A percentile compares a stretch with the other conserved stretches of the same genome.
These are phyloP conservation scores for Oryza australiensis DNA, from an alignment of 176 grass and related monocot genomes.

Conservation along the genomic window DNA sequence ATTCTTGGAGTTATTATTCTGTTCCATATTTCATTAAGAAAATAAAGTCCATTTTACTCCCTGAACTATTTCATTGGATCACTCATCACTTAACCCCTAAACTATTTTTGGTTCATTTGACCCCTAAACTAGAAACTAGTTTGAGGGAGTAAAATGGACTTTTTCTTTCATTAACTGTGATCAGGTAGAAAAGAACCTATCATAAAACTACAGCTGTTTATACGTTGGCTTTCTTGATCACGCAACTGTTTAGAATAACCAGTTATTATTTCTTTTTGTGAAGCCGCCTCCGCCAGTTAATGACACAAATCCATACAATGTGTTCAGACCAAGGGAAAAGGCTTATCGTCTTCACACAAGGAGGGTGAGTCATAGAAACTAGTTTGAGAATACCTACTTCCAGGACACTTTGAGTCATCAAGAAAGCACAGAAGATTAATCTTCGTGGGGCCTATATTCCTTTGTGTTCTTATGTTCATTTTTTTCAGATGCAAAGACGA, in stretches of 20 bases:
- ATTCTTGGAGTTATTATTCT: not conserved
- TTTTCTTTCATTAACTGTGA: not conserved
- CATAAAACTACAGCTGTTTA: not conserved
- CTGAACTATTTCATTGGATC: no score
- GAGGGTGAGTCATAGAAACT: conserved; percentile 52
- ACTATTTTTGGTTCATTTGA: no score
- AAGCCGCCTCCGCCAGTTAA: conserved; percentile 79
- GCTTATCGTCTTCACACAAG: conserved; percentile 77
- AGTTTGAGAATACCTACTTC: not conserved
- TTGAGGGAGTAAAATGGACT: no score
- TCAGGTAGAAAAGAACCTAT: not conserved
- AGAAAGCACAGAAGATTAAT: not conserved
- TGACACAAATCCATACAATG: conserved; percentile 94
- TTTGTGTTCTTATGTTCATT: not conserved
- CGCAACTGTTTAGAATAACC: conserved; percentile 18
- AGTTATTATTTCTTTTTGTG: conserved; percentile 28
- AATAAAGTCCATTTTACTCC: no score
- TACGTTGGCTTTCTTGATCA: not conserved
- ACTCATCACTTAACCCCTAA: no score
- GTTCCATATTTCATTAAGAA: not conserved
- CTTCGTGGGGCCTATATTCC: not conserved
- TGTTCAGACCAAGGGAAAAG: conserved; percentile 93
- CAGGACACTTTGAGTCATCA: not conserved
- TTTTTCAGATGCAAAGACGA: conserved; percentile 72
- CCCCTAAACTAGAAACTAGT: no score